phyloP scores from a whole-genome alignment of 139 green algal species.

The Monoraphidium neglectum region DNA sequence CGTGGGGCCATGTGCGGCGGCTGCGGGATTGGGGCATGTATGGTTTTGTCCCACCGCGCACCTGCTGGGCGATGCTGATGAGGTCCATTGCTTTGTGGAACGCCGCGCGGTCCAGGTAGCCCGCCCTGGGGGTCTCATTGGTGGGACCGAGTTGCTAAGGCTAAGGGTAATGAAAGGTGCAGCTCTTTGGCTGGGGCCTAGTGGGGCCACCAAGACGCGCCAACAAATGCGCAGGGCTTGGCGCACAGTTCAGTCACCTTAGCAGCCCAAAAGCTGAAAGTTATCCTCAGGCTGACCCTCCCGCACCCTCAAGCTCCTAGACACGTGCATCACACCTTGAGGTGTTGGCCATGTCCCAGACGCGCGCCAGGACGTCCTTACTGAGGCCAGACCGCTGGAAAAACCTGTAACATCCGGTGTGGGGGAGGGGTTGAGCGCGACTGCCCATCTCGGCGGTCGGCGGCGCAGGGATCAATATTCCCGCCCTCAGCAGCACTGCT shows the following conservation, averaged over 20 bases:
- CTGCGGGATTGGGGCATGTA: no score
- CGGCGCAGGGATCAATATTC: not conserved
- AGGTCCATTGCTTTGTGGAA: constrained; percentile 85
- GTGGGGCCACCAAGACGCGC: not conserved
- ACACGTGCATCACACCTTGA: no score
- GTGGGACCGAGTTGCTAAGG: not conserved
- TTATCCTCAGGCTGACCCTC: no score
- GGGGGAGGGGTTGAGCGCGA: not conserved
- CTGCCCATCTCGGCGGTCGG: no score
- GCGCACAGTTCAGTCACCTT: not conserved
- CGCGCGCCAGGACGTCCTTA: constrained; percentile 63
- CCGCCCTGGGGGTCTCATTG: constrained; percentile 28
- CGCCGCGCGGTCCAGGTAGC: constrained; percentile 77
- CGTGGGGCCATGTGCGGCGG: no score
- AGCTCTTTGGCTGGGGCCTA: not conserved
- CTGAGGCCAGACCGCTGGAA: constrained; percentile 82
- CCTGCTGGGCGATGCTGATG: constrained; percentile 70
- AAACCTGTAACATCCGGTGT: constrained; percentile 42
- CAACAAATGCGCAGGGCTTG: not conserved
- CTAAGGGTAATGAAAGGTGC: not conserved
- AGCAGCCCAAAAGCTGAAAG: not conserved
- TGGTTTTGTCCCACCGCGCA: no score
- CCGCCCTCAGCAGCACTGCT: not conserved
- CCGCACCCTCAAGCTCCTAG: no score
- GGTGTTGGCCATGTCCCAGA: constrained; percentile 64